phyloP scores from a whole-genome alignment of 257 asterid species.

The Plantago major region DNA sequence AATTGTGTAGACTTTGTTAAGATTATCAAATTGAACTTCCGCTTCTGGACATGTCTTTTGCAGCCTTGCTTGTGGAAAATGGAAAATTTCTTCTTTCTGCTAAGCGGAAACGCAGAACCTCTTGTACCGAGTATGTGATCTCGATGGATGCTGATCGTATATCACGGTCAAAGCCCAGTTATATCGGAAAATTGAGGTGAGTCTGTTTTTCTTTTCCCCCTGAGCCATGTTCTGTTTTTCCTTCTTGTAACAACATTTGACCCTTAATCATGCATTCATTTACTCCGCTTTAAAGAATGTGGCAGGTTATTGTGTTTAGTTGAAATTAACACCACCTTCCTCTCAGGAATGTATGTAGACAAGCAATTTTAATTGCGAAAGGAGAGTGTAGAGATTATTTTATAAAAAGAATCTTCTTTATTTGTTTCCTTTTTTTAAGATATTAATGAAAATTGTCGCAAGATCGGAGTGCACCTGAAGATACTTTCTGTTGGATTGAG shows the following conservation, averaged over 20 bases:
- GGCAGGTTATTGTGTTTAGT: too few relatives aligned
- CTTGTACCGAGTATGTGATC: conserved; percentile 82
- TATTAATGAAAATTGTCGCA: too few relatives aligned
- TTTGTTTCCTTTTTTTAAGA: too few relatives aligned
- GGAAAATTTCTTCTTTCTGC: conserved; percentile 94
- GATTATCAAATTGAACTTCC: too few relatives aligned
- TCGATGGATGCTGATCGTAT: conserved; percentile 69
- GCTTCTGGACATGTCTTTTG: neutral
- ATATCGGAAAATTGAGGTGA: conserved; percentile 78
- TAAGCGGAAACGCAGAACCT: conserved; percentile 64
- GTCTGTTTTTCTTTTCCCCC: conserved; percentile 14
- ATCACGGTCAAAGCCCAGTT: conserved; percentile 67
- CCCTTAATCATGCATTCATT: neutral
- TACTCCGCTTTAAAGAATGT: neutral
- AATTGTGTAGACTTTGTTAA: too few relatives aligned
- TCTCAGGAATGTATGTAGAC: too few relatives aligned
- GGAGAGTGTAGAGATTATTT: too few relatives aligned
- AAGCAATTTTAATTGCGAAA: too few relatives aligned
- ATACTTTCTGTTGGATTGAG: too few relatives aligned
- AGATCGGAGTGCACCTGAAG: too few relatives aligned
- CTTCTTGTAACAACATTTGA: neutral
- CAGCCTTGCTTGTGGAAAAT: conserved; percentile 80
- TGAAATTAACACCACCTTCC: too few relatives aligned
- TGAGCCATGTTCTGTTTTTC: conserved; percentile 1
- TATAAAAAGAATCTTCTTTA: too few relatives aligned